Conservation (phyloP, 768 basidiomycete species). For the Brasilioporus rufonigricans region DNA sequence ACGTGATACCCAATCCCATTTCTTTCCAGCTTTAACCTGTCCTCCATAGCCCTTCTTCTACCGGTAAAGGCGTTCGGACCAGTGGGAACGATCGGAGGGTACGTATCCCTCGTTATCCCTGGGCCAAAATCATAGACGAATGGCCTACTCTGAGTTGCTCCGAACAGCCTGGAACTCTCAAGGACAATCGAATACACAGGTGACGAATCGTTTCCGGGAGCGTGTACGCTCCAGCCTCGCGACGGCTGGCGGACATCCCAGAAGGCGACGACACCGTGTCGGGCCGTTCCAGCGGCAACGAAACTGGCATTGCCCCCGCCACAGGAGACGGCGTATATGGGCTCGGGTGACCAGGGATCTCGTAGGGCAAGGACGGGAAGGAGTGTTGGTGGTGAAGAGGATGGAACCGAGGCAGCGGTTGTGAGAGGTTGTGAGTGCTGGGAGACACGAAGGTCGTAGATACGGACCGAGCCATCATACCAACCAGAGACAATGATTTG, state of each 20-base stretch:
- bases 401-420: neutral
- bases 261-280: conserved; percentile 75
- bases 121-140: conserved; percentile 83
- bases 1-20: conserved; percentile 50
- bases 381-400: conserved; percentile 36
- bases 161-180: conserved; percentile 78
- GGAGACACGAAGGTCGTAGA: conserved; percentile 69
- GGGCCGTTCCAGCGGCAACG: conserved; percentile 73
- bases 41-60: conserved; percentile 14
- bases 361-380: conserved; percentile 57
- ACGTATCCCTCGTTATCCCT: conserved; percentile 54
- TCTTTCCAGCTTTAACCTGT: conserved; percentile 31
- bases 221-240: conserved; percentile 74
- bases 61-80: conserved; percentile 23
- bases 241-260: conserved; percentile 73
- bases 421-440: conserved; percentile 14
- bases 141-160: conserved; percentile 70
- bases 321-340: conserved; percentile 72
- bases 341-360: conserved; percentile 69
- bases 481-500: conserved; percentile 76
- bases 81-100: conserved; percentile 36
- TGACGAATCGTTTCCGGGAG: conserved; percentile 74
- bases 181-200: conserved; percentile 74
- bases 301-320: conserved; percentile 68
- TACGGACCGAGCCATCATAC: conserved; percentile 73